phyloP scores from a whole-genome alignment of 345 rosid species.

The Eucalyptus pauciflora region DNA sequence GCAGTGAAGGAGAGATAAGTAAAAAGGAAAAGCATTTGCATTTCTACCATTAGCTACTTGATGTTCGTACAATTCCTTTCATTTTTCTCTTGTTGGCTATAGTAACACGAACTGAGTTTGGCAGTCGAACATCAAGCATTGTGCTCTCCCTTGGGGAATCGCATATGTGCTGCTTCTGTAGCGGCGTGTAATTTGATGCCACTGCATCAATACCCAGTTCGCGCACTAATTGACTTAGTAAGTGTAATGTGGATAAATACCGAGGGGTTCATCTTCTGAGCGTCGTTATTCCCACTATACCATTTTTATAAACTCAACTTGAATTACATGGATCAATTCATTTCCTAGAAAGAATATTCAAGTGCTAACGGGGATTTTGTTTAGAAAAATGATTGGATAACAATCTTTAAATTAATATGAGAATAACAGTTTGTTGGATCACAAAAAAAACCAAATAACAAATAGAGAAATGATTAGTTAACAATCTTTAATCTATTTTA shows the following conservation, averaged over 20 bases:
- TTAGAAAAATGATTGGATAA: rapidly evolving
- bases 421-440: rapidly evolving
- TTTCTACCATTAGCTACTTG: background rate
- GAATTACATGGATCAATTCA: background rate
- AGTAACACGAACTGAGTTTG: background rate
- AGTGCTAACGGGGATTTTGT: too few species aligned
- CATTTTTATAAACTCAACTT: background rate
- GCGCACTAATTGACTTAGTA: background rate
- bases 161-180: background rate
- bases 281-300: background rate
- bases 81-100: background rate
- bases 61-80: background rate
- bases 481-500: too few species aligned
- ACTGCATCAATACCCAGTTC: background rate
- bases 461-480: too few species aligned
- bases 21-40: background rate
- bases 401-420: too few species aligned
- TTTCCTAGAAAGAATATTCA: background rate
- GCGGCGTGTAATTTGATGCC: background rate
- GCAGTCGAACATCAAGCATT: background rate
- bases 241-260: background rate
- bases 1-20: background rate
- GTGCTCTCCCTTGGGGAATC: background rate
- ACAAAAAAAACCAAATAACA: too few species aligned
- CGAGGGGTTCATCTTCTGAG: too few species aligned